Evolutionary conservation across 352 stramenopile species (phyloP), one percentile per base, ranked within the genome.

Genomic region (Pythium phragmitis): DNA sequence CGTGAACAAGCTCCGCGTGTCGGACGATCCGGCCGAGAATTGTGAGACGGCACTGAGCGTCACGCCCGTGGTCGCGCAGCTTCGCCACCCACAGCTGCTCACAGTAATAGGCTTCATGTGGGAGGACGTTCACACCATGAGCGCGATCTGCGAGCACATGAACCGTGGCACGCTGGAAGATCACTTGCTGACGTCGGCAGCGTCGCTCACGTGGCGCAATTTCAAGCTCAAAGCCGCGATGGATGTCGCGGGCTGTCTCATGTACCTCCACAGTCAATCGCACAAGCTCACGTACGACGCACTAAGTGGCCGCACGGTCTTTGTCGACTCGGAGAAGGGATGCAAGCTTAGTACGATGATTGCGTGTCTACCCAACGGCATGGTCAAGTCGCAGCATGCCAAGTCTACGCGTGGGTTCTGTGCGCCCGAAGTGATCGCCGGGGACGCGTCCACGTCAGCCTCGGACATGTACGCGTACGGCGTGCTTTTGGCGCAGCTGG

Each of bases 331-430:
- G 9, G 64, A 63, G 2, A 91, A 91, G 51, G 83, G 85, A 33
- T 92, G 83, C 75, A 92, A 92, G 60, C 73, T 91, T 33, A 92
- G 87, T 57, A 87, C 83, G 17, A 62, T 94, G 51, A 78, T 88
- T 41, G 83, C 83, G n/a, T 80, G 77, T 33, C 59, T 89, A 1
- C 70, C 83, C 3, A 75, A 76, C 9, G 71, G 80, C 5, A 36
- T 73, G 51, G 56, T 69, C 16, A 65, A 67, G 56, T 63, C 60
- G 7, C 62, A 69, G 13, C 23, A 60, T 1, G 52, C 51, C 26
- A 63, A 67, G 28, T 58, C 60, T 0, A 69, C 60, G 3, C 60
- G 67, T 16, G 67, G 37, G 19, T 73, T 73, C 28, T 69, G 55
- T 34, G 67, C 67, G 13, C 67, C 67, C 7, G 67, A 73, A 55